phyloP scores from a whole-genome alignment of 352 stramenopile species.

The Phytophthora pluvialis region DNA sequence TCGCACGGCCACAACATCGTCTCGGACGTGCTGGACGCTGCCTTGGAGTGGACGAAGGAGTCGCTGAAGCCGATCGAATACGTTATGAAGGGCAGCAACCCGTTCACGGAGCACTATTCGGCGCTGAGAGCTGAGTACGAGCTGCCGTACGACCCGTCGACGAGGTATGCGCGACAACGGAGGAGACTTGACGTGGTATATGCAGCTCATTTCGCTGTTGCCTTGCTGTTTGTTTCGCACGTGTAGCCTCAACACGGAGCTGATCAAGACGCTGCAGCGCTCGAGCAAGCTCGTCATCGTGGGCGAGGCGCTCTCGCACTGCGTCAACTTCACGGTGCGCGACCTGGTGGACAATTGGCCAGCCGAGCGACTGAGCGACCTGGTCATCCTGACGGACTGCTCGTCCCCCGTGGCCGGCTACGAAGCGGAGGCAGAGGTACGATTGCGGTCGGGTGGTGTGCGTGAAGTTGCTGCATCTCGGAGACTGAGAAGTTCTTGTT shows the following conservation, averaged over 20 bases:
- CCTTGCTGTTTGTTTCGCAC: background rate
- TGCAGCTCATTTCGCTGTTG: too few relatives aligned
- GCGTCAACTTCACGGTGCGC: slow-evolving; percentile 96
- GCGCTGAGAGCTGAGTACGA: slow-evolving; percentile 92
- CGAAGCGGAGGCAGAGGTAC: slow-evolving; percentile 54
- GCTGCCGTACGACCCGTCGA: slow-evolving; percentile 63
- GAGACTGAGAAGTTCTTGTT: background rate
- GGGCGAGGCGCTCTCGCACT: slow-evolving; percentile 95
- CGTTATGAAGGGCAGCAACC: slow-evolving; percentile 93
- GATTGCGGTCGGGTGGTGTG: background rate
- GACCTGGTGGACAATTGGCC: slow-evolving; percentile 91
- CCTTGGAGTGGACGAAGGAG: slow-evolving; percentile 82
- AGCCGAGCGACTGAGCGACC: slow-evolving; percentile 49
- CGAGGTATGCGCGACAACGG: slow-evolving; percentile 31
- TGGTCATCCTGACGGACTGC: slow-evolving; percentile 73
- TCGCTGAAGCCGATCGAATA: slow-evolving; percentile 74
- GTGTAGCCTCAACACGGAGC: slow-evolving; percentile 70
- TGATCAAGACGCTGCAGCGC: slow-evolving; percentile 85
- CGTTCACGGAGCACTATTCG: slow-evolving; percentile 96
- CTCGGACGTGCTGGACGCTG: slow-evolving; percentile 67
- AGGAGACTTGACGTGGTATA: slow-evolving; percentile 6
- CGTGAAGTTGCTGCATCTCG: background rate
- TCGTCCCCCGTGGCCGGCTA: slow-evolving; percentile 70
- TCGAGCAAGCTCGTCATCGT: slow-evolving; percentile 85
- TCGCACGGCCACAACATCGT: slow-evolving; percentile 89